Evolutionary conservation across 352 stramenopile genomes (phyloP), one percentile per base, ranked within the genome.

Genomic region (Globisporangium yorkense): DNA sequence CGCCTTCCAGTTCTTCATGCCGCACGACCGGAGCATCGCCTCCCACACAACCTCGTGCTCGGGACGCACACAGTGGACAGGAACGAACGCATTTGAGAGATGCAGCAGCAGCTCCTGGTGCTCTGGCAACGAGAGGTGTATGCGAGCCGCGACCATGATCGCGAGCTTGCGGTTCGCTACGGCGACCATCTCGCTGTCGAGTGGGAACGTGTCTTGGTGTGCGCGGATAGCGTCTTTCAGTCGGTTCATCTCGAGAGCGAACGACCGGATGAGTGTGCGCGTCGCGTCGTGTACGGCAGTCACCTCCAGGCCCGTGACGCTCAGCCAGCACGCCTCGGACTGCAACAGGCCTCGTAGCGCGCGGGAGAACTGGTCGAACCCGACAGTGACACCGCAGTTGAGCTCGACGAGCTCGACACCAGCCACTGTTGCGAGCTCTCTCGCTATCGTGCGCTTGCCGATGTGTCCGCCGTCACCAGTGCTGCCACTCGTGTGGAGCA

Each of bases 31-130:
- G 37, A 88, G 31, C 7, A 74, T 35, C 8, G 68, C 61, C 45
- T 84, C 66, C n/a, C 68, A 65, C 12, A 88, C 67, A 31, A 73
- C 35, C 12, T 70, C 59, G 6, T 57, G 20, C 27, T 66, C 67
- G 5, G 71, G 67, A 24, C 51, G 65, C 5, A 61, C 40, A 33
- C 71, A 84, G 1, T 53, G 59, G 20, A 88, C 61, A 2, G 77
- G 75, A 10, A 78, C 75, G 49, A 84, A 74, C 27, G 41, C 59
- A 41, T 65, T 71, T 21, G 77, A 70, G 3, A 88, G 54, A n/a
- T 65, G 60, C 13, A 88, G 50, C 18, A 86, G 55, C 29, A 81
- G n/a, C 20, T 79, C 65, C 24, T 78, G 75, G 41, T 84, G 69
- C 5, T 27, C 59, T 9, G 55, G n/a, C 15, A 53, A 54, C 9